Conservation (phyloP, 2,329 filamentous ascomycete genomes). For the Grosmannia penicillata region DNA sequence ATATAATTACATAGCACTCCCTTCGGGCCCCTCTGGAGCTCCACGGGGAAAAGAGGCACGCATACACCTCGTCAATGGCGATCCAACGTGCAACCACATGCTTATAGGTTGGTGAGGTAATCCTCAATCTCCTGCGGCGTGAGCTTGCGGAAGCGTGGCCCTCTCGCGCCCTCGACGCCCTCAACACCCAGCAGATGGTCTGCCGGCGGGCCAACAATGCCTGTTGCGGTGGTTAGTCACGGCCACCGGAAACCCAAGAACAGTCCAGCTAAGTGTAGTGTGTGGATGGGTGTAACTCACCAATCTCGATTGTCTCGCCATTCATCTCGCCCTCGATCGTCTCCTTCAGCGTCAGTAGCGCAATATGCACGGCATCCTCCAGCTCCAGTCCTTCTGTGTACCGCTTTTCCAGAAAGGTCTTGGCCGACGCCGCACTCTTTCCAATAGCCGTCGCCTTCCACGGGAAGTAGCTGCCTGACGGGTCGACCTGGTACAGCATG, state of each 20-base stretch:
- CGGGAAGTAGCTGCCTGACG: constrained; percentile 96
- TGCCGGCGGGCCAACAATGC: constrained; percentile 89
- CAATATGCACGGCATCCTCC: constrained; percentile 97
- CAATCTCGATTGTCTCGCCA: constrained; percentile 95
- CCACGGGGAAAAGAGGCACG: too few relatives aligned
- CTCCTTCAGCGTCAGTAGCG: constrained; percentile 92
- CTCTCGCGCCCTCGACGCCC: constrained; percentile 70
- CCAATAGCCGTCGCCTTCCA: constrained; percentile 99
- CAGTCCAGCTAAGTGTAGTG: too few relatives aligned
- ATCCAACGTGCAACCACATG: neutral
- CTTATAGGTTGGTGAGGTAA: constrained; percentile 94
- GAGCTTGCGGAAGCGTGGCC: constrained; percentile 84
- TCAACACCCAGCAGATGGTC: constrained; percentile 86
- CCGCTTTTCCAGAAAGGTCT: constrained; percentile 98
- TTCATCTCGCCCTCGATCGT: constrained; percentile 99
- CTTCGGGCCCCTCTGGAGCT: too few relatives aligned
- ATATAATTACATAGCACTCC: constrained; percentile 10
- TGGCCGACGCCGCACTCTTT: constrained; percentile 94
- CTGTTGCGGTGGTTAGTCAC: constrained; percentile 29
- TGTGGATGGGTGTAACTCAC: constrained; percentile 39
- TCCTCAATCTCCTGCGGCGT: constrained; percentile 98
- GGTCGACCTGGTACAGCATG: constrained; percentile 96
- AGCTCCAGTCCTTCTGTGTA: constrained; percentile 95
- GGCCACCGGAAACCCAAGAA: too few relatives aligned
- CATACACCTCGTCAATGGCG: too few relatives aligned